phyloP scores from a whole-genome alignment of 1,139 yeast species.

The Pichia cactophila region DNA sequence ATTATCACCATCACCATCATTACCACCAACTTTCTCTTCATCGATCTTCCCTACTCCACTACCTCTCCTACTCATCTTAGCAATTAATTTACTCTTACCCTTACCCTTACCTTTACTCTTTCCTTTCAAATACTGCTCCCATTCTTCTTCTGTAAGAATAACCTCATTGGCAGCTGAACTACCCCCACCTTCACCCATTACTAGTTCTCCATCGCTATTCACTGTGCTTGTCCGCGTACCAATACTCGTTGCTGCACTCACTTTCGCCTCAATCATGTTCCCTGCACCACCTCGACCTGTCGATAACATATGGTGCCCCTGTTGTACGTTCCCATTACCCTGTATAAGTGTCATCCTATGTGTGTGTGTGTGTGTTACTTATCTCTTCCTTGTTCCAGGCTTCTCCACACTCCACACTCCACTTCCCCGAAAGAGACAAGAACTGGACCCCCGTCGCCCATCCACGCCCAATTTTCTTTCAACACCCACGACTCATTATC shows the following conservation, averaged over 20 bases:
- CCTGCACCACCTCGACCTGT: constrained; percentile 40
- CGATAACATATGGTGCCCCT: constrained; percentile 21
- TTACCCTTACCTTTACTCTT: neutral
- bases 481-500: too few relatives aligned
- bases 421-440: neutral
- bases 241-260: neutral
- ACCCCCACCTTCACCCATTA: neutral
- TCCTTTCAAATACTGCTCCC: neutral
- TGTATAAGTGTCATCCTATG: neutral
- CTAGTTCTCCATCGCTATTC: neutral
- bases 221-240: neutral
- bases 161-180: constrained; percentile 20
- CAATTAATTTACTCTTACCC: neutral
- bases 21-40: neutral
- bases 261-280: constrained; percentile 24
- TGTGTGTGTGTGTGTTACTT: neutral
- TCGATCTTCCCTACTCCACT: neutral
- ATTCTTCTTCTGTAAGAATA: constrained; percentile 16
- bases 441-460: too few relatives aligned
- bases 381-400: too few relatives aligned
- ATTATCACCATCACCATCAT: too few relatives aligned
- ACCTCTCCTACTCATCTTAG: neutral
- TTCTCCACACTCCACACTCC: too few relatives aligned
- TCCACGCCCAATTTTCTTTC: too few relatives aligned
- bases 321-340: neutral